These are phyloP conservation scores for Chrysoporthe cubensis DNA, from an alignment of 2,329 filamentous ascomycete species.

Conservation along the genomic window DNA sequence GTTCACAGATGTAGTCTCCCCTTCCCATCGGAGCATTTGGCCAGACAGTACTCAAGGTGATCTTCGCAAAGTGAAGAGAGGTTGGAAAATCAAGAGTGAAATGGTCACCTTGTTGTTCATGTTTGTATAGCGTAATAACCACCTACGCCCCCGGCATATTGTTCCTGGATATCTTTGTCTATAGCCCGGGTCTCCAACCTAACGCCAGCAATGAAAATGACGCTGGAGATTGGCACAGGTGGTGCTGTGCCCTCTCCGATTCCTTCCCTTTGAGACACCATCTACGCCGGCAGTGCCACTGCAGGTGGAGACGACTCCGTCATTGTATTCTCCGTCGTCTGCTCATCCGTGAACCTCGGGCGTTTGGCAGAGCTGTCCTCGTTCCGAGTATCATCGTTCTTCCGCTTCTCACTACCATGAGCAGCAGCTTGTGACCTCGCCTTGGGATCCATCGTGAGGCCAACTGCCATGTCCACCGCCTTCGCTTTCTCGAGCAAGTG, in stretches of 20 bases:
- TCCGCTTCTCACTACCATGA: slow-evolving; percentile 20
- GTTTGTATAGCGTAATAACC: not conserved
- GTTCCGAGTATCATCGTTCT: not conserved
- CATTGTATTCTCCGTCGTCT: slow-evolving; percentile 4
- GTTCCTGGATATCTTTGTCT: slow-evolving; percentile 27
- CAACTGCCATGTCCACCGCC: slow-evolving; percentile 66
- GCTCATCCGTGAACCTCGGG: slow-evolving; percentile 6
- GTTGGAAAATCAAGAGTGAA: not conserved
- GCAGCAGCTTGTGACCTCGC: not conserved
- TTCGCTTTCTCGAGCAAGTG: slow-evolving; percentile 67
- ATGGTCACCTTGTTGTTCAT: not conserved
- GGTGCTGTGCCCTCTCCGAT: not conserved
- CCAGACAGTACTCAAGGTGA: not conserved
- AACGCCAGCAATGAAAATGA: slow-evolving; percentile 20
- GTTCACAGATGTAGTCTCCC: not conserved
- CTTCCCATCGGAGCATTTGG: too few species aligned
- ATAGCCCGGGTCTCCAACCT: slow-evolving; percentile 14
- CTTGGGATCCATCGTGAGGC: slow-evolving; percentile 57
- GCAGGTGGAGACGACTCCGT: slow-evolving; percentile 10
- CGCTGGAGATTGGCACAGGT: not conserved
- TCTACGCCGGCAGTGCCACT: slow-evolving; percentile 23
- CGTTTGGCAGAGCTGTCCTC: slow-evolving; percentile 20
- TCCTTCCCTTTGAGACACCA: not conserved
- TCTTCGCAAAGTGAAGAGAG: not conserved
- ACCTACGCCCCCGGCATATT: not conserved